Evolutionary conservation across 371 early-diverging fungal genomes (phyloP).

Genomic region (Vittaforma corneae): DNA sequence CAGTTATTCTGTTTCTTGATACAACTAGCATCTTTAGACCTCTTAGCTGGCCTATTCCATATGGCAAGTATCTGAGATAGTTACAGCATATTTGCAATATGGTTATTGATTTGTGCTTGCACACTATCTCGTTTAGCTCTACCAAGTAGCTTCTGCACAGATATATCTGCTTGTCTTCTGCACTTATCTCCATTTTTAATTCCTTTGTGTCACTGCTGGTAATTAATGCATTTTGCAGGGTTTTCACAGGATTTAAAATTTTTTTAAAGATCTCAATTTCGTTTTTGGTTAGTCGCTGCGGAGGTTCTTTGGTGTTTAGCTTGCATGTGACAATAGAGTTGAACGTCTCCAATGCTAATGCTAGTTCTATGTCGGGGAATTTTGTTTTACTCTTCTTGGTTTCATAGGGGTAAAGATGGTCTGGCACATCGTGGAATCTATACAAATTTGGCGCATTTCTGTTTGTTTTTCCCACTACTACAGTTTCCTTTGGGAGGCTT

Average conservation of each 20-base stretch:
- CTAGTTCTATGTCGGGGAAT: slow-evolving; percentile 7
- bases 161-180: slow-evolving; percentile 39
- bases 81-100: slow-evolving; percentile 58
- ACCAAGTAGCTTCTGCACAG: slow-evolving; percentile 49
- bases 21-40: slow-evolving; percentile 52
- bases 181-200: not conserved
- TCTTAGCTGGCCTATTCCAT: slow-evolving; percentile 41
- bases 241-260: slow-evolving; percentile 1
- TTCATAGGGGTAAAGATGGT: slow-evolving; percentile 39
- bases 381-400: not conserved
- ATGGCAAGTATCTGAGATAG: slow-evolving; percentile 49
- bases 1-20: slow-evolving; percentile 51
- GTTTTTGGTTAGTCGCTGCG: not conserved
- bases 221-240: slow-evolving; percentile 1
- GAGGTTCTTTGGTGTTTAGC: slow-evolving; percentile 1
- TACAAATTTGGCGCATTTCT: slow-evolving; percentile 19
- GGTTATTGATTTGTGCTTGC: slow-evolving; percentile 14
- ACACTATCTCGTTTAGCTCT: slow-evolving; percentile 41
- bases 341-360: slow-evolving; percentile 7
- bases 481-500: slow-evolving; percentile 2
- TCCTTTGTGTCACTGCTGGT: slow-evolving; percentile 3
- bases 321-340: slow-evolving; percentile 9
- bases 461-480: slow-evolving; percentile 22
- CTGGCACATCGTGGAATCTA: slow-evolving; percentile 18
- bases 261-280: slow-evolving; percentile 17